Evolutionary conservation across 805 yeast genomes (phyloP), one percentile per base, ranked within the genome.

Genomic region (Yarrowia divulgata): DNA sequence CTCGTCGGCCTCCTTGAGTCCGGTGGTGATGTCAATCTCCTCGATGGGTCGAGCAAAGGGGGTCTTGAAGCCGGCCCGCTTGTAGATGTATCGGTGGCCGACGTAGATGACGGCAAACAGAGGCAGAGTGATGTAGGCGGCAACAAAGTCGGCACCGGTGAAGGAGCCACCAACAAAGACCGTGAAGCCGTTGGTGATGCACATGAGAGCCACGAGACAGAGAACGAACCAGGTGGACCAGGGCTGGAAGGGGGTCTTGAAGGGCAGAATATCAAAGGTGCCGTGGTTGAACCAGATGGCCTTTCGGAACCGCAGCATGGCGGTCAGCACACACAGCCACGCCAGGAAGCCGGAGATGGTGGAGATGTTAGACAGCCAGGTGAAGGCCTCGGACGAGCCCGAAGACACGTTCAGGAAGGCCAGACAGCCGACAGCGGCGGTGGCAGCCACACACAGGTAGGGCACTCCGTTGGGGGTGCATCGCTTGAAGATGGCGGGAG

Each of bases 391-490:
- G 1, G 87, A 76, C 0, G 90, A 80, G 3, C 85, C 79, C 8
- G 84, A 80, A 6, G 88, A 85, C 37, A 81, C 84, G 73, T 87
- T 87, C 75, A 88, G 92, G 91, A 81, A 90, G 0, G 91, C 85
- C 43, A 90, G 79, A 1, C 85, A 75, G 0, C 90, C 90, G 74
- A 90, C 85, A 0, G 82, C 69, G 0, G 89, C 87, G 0, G 93
- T 83, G 71, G 87, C 85, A 34, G 89, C 71, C 1, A 91, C 94
- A 29, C 94, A 85, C 70, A 81, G 80, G 75, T 87, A 87, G 0
- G 97, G 97, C 9, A 89, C 91, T 12, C 97, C 97, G 55, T 79
- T 78, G 48, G 82, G 79, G 70, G 86, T 85, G 77, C 96, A 90
- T 46, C 81, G 76, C 16, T 85, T 82, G 75, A 91, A 87, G 63